phyloP scores from a whole-genome alignment of 192 early-diverging fungal genomes.

The Umbelopsis ramanniana region DNA sequence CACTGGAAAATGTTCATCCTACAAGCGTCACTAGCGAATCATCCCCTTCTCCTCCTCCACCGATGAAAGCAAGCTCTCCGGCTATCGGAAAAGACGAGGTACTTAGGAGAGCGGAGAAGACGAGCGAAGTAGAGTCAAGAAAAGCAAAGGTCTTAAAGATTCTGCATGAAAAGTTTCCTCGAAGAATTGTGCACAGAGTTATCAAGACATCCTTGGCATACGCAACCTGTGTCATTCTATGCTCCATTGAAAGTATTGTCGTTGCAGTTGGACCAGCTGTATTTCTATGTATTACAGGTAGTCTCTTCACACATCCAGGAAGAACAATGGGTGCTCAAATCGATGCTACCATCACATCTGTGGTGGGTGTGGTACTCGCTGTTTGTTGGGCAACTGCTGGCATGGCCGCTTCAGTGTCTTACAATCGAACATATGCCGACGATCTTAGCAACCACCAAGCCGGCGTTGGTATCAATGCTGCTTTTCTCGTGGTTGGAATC shows the following conservation, averaged over 20 bases:
- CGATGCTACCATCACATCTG: slow-evolving; percentile 49
- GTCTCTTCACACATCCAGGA: slow-evolving; percentile 53
- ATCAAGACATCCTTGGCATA: slow-evolving; percentile 48
- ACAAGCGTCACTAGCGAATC: too few species aligned
- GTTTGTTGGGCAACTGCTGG: slow-evolving; percentile 45
- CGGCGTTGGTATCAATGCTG: slow-evolving; percentile 37
- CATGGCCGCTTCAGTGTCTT: slow-evolving; percentile 33
- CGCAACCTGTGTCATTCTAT: slow-evolving; percentile 37
- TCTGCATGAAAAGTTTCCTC: slow-evolving; percentile 42
- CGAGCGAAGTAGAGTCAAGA: neutral
- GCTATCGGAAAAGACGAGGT: neutral
- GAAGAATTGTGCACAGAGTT: slow-evolving; percentile 45
- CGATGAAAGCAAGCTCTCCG: neutral
- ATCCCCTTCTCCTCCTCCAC: too few species aligned
- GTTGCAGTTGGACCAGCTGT: slow-evolving; percentile 32
- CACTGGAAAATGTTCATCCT: neutral
- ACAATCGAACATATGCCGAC: slow-evolving; percentile 29
- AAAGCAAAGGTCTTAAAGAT: slow-evolving; percentile 34
- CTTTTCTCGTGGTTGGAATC: slow-evolving; percentile 51
- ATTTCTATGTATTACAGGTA: slow-evolving; percentile 38
- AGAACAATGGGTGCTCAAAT: slow-evolving; percentile 54
- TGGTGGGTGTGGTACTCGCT: slow-evolving; percentile 43
- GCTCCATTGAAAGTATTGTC: slow-evolving; percentile 35
- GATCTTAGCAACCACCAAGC: slow-evolving; percentile 29
- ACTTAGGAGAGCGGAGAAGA: neutral